Conservation (phyloP, 83 land plant species). For the Thuja plicata region DNA sequence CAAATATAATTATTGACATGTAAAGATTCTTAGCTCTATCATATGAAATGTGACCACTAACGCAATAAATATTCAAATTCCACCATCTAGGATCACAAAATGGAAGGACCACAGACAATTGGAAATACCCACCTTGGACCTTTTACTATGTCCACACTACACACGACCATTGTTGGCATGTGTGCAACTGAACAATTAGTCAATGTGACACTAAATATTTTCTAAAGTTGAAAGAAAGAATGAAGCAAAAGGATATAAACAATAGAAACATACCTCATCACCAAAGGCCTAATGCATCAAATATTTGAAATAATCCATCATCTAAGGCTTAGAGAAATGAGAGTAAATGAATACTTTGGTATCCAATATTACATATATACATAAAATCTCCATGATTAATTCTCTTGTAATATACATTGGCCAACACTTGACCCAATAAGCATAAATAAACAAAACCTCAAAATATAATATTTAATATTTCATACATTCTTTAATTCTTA, state of each 20-base stretch:
- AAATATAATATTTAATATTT: background rate
- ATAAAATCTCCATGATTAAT: background rate
- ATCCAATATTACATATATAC: no score
- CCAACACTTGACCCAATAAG: background rate
- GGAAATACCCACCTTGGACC: no score
- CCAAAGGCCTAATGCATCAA: background rate
- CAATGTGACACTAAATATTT: background rate
- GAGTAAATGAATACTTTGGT: no score
- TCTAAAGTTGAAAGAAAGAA: background rate
- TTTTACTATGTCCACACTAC: background rate
- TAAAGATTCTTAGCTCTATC: background rate
- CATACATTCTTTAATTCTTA: background rate
- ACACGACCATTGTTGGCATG: background rate
- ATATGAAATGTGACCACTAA: background rate
- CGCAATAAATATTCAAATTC: no score
- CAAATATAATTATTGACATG: no score
- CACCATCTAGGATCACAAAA: background rate
- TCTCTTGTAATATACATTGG: background rate
- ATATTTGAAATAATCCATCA: background rate
- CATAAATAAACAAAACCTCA: background rate
- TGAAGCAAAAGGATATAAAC: background rate
- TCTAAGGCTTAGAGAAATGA: background rate
- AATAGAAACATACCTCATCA: background rate
- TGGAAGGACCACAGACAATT: background rate
- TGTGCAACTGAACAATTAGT: background rate